These are phyloP conservation scores for Metschnikowia sp. DNA, from an alignment of 805 yeast species.

Conservation along the genomic window DNA sequence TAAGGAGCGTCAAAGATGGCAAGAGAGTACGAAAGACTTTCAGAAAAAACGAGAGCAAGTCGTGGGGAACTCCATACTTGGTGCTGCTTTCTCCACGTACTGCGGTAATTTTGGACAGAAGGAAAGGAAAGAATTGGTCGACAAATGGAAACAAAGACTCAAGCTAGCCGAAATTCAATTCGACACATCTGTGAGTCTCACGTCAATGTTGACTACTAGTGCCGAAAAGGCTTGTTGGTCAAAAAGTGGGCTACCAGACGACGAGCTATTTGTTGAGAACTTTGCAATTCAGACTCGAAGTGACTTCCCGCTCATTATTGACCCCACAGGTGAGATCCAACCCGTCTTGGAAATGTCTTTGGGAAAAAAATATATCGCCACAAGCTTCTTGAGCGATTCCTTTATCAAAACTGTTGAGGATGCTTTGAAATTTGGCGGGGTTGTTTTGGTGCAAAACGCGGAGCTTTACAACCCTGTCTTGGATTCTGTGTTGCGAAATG, in stretches of 20 bases:
- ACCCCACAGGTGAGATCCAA: conserved; percentile 49
- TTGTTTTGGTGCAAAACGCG: conserved; percentile 70
- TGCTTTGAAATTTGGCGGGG: conserved; percentile 79
- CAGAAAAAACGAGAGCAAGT: conserved; percentile 42
- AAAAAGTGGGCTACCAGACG: conserved; percentile 50
- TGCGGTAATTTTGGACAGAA: conserved; percentile 56
- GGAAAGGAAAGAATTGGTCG: conserved; percentile 35
- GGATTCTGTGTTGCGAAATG: conserved; percentile 57
- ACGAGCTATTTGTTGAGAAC: conserved; percentile 63
- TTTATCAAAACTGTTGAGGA: conserved; percentile 71
- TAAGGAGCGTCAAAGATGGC: conserved; percentile 74
- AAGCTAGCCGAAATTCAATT: conserved; percentile 32
- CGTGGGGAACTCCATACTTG: conserved; percentile 63
- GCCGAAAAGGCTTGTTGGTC: conserved; percentile 51
- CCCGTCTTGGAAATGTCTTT: conserved; percentile 34
- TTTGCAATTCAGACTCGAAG: conserved; percentile 46
- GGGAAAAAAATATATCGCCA: conserved; percentile 41
- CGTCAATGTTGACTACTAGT: conserved; percentile 38
- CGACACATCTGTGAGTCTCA: conserved; percentile 32
- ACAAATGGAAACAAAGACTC: conserved; percentile 37
- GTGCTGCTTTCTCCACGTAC: conserved; percentile 60
- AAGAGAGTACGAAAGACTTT: conserved; percentile 51
- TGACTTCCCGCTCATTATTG: conserved; percentile 59
- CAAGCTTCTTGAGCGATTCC: conserved; percentile 71
- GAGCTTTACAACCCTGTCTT: conserved; percentile 78